A percentile compares a stretch with the other conserved stretches of the same genome.
Conservation (phyloP, 2,329 filamentous ascomycete species). For the Hypoxylon sp. region DNA sequence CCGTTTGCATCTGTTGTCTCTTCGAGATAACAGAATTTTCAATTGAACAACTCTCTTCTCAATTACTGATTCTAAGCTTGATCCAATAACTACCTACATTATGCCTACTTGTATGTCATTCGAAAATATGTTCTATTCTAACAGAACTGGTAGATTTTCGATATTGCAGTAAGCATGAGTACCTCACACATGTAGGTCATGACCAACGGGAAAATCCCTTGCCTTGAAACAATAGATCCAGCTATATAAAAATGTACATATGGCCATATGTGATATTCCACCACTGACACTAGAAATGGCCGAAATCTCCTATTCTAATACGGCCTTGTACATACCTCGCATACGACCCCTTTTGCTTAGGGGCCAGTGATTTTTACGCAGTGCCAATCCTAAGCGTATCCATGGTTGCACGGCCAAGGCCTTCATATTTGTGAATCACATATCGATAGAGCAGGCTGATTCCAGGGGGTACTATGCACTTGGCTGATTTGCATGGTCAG, state of each 20-base stretch:
- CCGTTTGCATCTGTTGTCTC: too few species aligned
- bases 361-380: not conserved
- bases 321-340: not conserved
- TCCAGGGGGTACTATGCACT: not conserved
- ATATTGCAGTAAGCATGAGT: not conserved
- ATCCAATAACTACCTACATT: not conserved
- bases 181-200: not conserved
- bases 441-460: not conserved
- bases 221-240: not conserved
- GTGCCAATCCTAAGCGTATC: not conserved
- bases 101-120: not conserved
- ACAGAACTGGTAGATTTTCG: not conserved
- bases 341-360: not conserved
- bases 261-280: not conserved
- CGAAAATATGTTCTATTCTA: not conserved
- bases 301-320: not conserved
- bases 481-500: not conserved
- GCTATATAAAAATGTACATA: not conserved
- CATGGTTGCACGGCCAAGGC: not conserved
- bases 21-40: too few species aligned
- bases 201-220: not conserved
- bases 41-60: too few species aligned
- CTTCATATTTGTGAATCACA: not conserved
- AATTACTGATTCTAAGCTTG: too few species aligned
- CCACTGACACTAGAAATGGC: not conserved